Base-by-base conservation (phyloP, 805 yeast species). In the Barnettozyma sucrosica region DNA sequence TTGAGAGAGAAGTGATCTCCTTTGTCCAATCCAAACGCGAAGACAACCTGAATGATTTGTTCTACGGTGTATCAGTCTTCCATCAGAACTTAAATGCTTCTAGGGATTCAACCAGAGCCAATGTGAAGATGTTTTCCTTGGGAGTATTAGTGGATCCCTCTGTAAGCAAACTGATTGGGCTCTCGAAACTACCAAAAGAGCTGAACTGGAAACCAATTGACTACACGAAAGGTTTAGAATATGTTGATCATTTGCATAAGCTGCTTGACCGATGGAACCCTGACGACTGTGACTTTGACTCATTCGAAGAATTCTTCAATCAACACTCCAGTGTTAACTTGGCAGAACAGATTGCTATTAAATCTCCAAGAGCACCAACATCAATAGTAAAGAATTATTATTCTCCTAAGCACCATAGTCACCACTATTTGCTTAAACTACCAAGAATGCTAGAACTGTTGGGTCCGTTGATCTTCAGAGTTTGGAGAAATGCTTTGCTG, bases 381-480 rank as follows among this genome's bases (percentile, higher is more conserved):
- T 37, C 28, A 7, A 26, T 36, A 14, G 48, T 53, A 23, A 40
- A 44, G 5, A 18, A 39, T n/a, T 16, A 43, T 16, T 23, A 45
- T 10, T 11, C 30, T 11, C 20, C 23, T 11, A 50, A 52, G 46
- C 41, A 47, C 43, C 42, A 53, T 24, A 58, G 58, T 36, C 67
- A 64, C 48, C 76, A 78, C 56, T 79, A 76, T 65, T 64, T 76
- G 16, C 64, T 74, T 26, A 62, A 67, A n/a, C 62, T 80, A 18
- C 69, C 76, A 1, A 62, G 67, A 11, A 64, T 81, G 34, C 56
- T 84, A 40, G 69, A 74, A 25, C 57, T 62, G 2, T 65, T 81
- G 44, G 90, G 95, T 0, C 90, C 93, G 1, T 65, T 82, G 43
- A 67, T 81, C 2, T 85, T 83, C 57, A 75, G 71, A 36, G 61